Conservation (phyloP, 2,329 filamentous ascomycete species). For the Fusarium sp. region DNA sequence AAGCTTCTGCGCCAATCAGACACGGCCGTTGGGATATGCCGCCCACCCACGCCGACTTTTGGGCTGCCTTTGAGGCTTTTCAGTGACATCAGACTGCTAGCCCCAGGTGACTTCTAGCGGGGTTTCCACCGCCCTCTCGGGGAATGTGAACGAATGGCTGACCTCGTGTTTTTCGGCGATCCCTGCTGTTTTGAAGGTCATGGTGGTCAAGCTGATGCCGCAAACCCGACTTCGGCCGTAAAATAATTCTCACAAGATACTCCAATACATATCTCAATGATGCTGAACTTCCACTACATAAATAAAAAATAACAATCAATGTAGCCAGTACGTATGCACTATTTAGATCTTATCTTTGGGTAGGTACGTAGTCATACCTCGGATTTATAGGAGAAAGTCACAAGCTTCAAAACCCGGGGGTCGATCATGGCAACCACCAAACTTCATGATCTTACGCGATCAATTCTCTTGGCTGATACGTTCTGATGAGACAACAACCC, state of each 20-base stretch:
- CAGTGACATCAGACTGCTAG: constrained; percentile 34
- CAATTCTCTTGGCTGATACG: constrained; percentile 13
- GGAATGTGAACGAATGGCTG: constrained; percentile 32
- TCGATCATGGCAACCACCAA: not conserved
- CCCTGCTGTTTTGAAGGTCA: constrained; percentile 12
- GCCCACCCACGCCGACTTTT: constrained; percentile 17
- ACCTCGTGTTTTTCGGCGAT: constrained; percentile 37
- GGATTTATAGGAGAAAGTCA: not conserved
- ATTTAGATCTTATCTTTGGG: not conserved
- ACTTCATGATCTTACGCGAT: constrained; percentile 21
- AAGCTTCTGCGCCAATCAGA: constrained; percentile 22
- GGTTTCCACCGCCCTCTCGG: not conserved
- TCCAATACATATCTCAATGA: too few species aligned
- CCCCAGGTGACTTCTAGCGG: constrained; percentile 27
- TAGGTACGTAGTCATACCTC: not conserved
- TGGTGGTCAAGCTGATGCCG: constrained; percentile 5
- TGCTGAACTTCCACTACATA: not conserved
- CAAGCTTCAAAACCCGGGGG: not conserved
- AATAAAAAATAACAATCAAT: not conserved
- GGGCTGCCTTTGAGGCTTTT: constrained; percentile 7
- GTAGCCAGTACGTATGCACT: not conserved
- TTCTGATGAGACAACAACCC: constrained; percentile 8
- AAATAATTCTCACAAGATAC: not conserved
- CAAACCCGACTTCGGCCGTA: constrained; percentile 35
- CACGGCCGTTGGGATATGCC: constrained; percentile 8